phyloP scores from a whole-genome alignment of 345 rosid species.

The Aquilaria malaccensis region DNA sequence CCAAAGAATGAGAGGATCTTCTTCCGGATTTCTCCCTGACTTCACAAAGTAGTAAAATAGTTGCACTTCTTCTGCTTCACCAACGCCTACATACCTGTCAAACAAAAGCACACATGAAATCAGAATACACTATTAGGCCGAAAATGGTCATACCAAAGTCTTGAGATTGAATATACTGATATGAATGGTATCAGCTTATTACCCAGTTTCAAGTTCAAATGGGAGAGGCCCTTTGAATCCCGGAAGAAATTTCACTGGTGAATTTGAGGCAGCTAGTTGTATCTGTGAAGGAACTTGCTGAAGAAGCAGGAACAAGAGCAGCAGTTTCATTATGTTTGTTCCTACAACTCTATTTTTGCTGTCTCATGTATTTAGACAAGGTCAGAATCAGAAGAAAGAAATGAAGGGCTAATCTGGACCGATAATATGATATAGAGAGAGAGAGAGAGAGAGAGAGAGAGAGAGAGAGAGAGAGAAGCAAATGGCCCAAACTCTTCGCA shows the following conservation, averaged over 20 bases:
- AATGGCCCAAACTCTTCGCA: no score
- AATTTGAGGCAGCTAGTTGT: slow-evolving; percentile 5
- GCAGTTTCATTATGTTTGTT: no score
- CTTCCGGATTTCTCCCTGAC: slow-evolving; percentile 21
- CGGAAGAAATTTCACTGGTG: slow-evolving; percentile 44
- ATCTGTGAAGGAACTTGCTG: slow-evolving; percentile 6
- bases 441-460: no score
- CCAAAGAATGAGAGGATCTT: slow-evolving; percentile 31
- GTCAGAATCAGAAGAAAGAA: no score
- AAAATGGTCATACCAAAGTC: no score
- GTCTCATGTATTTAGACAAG: no score
- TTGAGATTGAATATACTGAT: no score
- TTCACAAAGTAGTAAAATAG: slow-evolving; percentile 31
- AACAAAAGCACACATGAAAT: neutral
- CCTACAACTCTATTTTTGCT: no score
- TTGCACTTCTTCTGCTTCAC: slow-evolving; percentile 13
- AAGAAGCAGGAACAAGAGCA: neutral
- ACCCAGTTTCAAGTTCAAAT: slow-evolving; percentile 72
- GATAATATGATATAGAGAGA: no score
- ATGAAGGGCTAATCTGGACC: no score
- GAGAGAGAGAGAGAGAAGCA: no score
- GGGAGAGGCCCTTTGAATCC: slow-evolving; percentile 65
- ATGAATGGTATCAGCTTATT: neutral
- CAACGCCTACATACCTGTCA: slow-evolving; percentile 7
- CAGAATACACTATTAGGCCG: neutral